Evolutionary conservation across 2,329 filamentous ascomycete genomes (phyloP).

Genomic region (Clarireedia paspali): DNA sequence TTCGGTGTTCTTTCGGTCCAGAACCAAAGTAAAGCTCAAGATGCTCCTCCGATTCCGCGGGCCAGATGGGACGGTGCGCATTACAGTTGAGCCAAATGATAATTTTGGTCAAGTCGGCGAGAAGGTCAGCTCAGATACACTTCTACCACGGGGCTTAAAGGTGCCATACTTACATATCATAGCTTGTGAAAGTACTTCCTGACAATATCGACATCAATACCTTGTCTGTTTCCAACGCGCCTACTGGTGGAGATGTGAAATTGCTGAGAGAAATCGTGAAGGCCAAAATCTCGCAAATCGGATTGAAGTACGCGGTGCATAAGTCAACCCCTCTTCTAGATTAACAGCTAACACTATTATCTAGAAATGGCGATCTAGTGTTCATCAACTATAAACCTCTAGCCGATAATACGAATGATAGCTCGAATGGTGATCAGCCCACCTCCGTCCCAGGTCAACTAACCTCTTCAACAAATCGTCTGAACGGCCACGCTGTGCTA

Average conservation of each 20-base stretch:
- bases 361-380: conserved; percentile 82
- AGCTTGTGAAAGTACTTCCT: conserved; percentile 54
- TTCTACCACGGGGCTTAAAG: neutral
- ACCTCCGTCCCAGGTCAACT: conserved; percentile 22
- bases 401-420: conserved; percentile 36
- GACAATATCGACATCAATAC: conserved; percentile 52
- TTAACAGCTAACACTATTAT: conserved; percentile 1
- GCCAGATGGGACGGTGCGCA: conserved; percentile 85
- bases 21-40: conserved; percentile 3
- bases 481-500: conserved; percentile 71
- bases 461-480: conserved; percentile 48
- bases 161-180: conserved; percentile 13
- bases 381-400: conserved; percentile 73
- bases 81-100: conserved; percentile 67
- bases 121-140: conserved; percentile 34
- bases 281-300: conserved; percentile 50
- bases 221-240: conserved; percentile 55
- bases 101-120: conserved; percentile 59
- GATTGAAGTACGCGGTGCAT: conserved; percentile 42
- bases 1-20: neutral
- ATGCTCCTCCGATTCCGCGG: conserved; percentile 46
- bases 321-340: neutral
- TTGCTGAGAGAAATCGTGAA: conserved; percentile 48
- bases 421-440: conserved; percentile 31
- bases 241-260: conserved; percentile 50